Base-by-base conservation (phyloP, 345 rosid species). In the Acer saccharum region DNA sequence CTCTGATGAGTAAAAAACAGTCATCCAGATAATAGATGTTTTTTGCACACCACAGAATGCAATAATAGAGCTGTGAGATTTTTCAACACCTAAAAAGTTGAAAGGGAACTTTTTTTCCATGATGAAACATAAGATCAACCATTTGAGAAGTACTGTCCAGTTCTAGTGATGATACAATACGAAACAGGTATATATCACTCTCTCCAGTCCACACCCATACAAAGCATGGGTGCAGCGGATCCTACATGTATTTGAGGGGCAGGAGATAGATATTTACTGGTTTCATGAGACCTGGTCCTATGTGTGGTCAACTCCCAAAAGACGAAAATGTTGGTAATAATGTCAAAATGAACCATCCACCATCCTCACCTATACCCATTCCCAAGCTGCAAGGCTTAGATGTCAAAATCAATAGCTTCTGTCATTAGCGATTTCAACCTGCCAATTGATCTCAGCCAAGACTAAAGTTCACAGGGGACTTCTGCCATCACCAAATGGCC, bases 401-500 rank as follows among this genome's bases (percentile, higher is more conserved):
- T 57, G 62, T 57, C 3, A 57, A 57, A 57, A 6, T n/a, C 62
- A 57, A 20, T 17, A 57, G 23, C n/a, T 57, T 57, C 25, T 7
- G 62, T 17, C n/a, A 18, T 43, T 57, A 57, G 62, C 3, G 23
- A 57, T 35, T 57, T 57, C 25, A 57, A 18, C 62, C 20, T 57
- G 25, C 62, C 62, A 57, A 57, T n/a, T n/a, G 23, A 57, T 57
- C 62, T 57, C 62, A n/a, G 10, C 23, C 6, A 18, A 18, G 62
- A 17, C 62, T 20, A 57, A 57, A 17, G 21, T 57, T 57, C 62
- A 57, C n/a, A 20, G 23, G n/a, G 6, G 62, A 57, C 62, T 57
- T 17, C 62, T 57, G 62, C 62, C 62, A 57, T 57, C 62, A 57
- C 62, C 62, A 57, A 57, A 57, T 57, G 62, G 23, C n/a, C 62